Base-by-base conservation (phyloP, 257 asterid genomes). In the Eustoma russellianum region DNA sequence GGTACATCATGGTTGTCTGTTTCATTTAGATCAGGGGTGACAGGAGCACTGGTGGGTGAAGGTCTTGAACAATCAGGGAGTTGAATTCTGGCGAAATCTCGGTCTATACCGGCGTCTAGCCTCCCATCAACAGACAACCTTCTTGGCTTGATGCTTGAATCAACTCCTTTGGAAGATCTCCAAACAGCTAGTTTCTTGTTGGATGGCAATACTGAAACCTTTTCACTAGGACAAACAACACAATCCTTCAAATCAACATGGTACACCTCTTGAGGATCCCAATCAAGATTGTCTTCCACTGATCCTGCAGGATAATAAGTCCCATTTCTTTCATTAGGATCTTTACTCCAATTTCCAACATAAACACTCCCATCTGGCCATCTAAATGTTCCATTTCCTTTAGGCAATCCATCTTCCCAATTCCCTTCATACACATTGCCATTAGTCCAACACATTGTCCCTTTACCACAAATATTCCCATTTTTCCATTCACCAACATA, bases 111-210 rank as follows among this genome's bases (percentile, higher is more conserved):
- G 3, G 75, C 74, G 7, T 88, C 95, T 50, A 89, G 45, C 58
- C 95, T 73, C 47, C 88, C 87, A 56, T 86, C 95, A 13, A 91
- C 93, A 0, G 96, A 90, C 80, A 77, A 57, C 55, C 95, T 78
- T 56, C 95, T 72, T 0, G 71, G 78, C 66, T 81, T 72, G 13
- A 46, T 55, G 17, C 66, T 63, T 0, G 72, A 18, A 8, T 79
- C 86, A 0, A 63, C 60, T 2, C 69, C 72, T 40, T 79, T 86
- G 0, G 76, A 17, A 13, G 93, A 73, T 64, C 79, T 82, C 85
- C 87, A 80, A 15, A 76, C 74, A 0, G 96, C 95, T 5, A 91
- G 75, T 78, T 79, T 86, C 71, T 86, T 82, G 43, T 91, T 89
- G 0, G 98, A 84, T 5, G 98, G 98, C 83, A 86, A 79, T 17